phyloP scores from a whole-genome alignment of 768 basidiomycete species.

The Bullera alba region DNA sequence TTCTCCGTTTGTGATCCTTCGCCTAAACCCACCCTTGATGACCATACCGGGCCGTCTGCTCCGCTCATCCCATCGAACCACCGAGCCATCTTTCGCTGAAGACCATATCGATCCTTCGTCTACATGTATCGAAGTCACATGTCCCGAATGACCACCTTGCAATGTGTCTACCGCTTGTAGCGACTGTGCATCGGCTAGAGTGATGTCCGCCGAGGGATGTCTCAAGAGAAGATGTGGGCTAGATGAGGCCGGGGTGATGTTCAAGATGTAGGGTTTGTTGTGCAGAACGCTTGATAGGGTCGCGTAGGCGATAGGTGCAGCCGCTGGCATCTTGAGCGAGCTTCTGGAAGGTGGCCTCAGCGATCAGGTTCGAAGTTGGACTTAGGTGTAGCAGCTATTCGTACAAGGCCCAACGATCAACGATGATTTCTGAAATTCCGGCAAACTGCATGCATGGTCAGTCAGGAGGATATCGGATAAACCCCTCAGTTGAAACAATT shows the following conservation, averaged over 20 bases:
- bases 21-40: conserved; percentile 35
- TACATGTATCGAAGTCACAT: conserved; percentile 23
- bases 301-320: conserved; percentile 14
- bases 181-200: conserved; percentile 39
- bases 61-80: conserved; percentile 45
- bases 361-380: too few relatives aligned
- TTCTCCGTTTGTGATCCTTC: neutral
- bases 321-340: neutral
- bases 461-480: too few relatives aligned
- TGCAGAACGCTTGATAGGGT: conserved; percentile 25
- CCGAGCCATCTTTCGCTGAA: conserved; percentile 33
- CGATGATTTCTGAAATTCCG: too few relatives aligned
- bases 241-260: conserved; percentile 30
- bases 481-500: too few relatives aligned
- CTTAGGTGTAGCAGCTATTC: too few relatives aligned
- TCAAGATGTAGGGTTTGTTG: conserved; percentile 35
- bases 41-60: conserved; percentile 23
- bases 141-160: conserved; percentile 31
- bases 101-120: conserved; percentile 33
- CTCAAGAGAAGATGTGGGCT: conserved; percentile 39
- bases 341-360: too few relatives aligned
- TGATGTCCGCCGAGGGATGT: conserved; percentile 36
- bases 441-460: too few relatives aligned
- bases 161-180: conserved; percentile 35
- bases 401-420: too few relatives aligned